Evolutionary conservation across 2,329 filamentous ascomycete species (phyloP).

Genomic region (Botrytis galanthina): DNA sequence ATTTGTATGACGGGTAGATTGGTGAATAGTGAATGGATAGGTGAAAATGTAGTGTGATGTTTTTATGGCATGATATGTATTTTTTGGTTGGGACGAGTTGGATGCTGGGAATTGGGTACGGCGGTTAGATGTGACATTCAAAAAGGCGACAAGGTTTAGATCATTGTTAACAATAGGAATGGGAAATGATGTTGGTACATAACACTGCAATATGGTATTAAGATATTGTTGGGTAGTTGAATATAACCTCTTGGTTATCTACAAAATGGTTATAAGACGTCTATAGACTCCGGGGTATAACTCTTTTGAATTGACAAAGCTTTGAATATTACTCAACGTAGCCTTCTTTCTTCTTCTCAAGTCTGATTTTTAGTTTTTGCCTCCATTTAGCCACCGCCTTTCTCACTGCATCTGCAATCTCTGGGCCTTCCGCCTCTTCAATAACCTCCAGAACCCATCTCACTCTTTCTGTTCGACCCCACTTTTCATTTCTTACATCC

Average conservation of each 20-base stretch:
- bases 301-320: neutral
- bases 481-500: conserved; percentile 26
- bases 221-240: neutral
- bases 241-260: neutral
- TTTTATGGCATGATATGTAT: neutral
- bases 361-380: conserved; percentile 4
- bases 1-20: neutral
- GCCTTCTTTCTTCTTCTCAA: neutral
- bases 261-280: neutral
- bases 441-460: conserved; percentile 31
- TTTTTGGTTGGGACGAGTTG: neutral
- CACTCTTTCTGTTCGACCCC: conserved; percentile 27
- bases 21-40: neutral
- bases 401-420: conserved; percentile 31
- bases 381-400: conserved; percentile 26
- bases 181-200: neutral
- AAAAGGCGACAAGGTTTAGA: neutral
- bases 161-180: neutral
- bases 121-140: neutral
- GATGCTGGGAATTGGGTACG: neutral
- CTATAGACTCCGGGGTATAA: neutral
- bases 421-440: conserved; percentile 29
- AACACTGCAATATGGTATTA: neutral
- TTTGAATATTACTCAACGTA: neutral
- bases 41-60: neutral